These are phyloP conservation scores for Colletotrichum tabaci DNA, from an alignment of 2,329 filamentous ascomycete species.

Conservation along the genomic window DNA sequence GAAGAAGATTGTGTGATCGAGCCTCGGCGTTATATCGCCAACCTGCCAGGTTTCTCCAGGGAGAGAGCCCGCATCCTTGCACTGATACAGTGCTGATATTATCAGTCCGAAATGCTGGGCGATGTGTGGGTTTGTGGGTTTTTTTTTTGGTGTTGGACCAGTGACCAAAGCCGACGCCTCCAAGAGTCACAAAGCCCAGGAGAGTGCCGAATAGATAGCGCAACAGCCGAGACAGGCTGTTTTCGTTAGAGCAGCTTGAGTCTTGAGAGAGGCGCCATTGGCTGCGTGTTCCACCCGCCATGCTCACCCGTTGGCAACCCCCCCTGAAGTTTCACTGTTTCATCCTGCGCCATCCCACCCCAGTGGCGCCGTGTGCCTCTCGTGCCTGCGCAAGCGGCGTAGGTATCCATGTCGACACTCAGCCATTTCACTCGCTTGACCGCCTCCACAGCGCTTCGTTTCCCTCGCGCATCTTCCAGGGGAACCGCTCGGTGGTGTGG, in stretches of 20 bases:
- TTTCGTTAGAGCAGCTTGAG: conserved; percentile 10
- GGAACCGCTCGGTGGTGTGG: conserved; percentile 30
- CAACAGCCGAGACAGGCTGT: conserved; percentile 24
- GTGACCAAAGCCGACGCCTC: conserved; percentile 19
- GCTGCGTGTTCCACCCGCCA: conserved; percentile 29
- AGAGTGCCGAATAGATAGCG: conserved; percentile 10
- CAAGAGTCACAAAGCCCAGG: not conserved
- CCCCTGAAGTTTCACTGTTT: conserved; percentile 44
- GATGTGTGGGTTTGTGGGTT: conserved; percentile 16
- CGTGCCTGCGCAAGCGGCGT: conserved; percentile 43
- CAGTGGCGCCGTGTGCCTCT: conserved; percentile 35
- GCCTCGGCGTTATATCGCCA: conserved; percentile 22
- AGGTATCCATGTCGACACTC: conserved; percentile 24
- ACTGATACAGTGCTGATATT: conserved; percentile 30
- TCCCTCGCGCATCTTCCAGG: conserved; percentile 36
- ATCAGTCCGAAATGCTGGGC: conserved; percentile 8
- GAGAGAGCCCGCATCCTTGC: conserved; percentile 15
- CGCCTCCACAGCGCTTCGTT: conserved; percentile 22
- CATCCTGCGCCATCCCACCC: conserved; percentile 40
- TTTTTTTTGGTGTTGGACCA: conserved; percentile 28
- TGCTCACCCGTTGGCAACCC: conserved; percentile 31
- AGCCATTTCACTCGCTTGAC: conserved; percentile 14
- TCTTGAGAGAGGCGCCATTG: conserved; percentile 32
- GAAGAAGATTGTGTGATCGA: conserved; percentile 32
- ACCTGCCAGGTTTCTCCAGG: conserved; percentile 29